Evolutionary conservation across 2,329 filamentous ascomycete species (phyloP).

Genomic region (Aureobasidium sp.): DNA sequence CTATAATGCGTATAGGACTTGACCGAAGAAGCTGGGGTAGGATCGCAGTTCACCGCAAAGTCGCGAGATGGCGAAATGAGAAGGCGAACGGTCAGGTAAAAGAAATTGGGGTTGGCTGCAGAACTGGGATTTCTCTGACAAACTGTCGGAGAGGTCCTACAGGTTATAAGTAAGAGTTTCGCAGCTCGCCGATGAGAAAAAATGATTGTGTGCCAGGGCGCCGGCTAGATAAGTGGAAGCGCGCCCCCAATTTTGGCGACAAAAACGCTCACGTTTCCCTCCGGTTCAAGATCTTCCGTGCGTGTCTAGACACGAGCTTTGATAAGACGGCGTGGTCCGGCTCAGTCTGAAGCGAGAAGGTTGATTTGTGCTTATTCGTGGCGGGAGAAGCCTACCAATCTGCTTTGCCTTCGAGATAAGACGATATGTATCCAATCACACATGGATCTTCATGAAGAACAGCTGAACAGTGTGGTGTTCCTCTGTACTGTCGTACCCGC

Average conservation of each 20-base stretch:
- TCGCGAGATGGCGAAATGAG: not conserved
- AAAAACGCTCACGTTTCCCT: conserved; percentile 14
- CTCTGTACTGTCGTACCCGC: not conserved
- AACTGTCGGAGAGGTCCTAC: conserved; percentile 13
- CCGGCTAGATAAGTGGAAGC: conserved; percentile 13
- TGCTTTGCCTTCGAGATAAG: conserved; percentile 7
- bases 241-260: conserved; percentile 9
- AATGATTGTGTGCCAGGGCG: conserved; percentile 7
- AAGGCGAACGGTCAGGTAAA: conserved; percentile 9
- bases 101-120: not conserved
- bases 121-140: conserved; percentile 12
- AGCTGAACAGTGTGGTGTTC: not conserved
- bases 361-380: conserved; percentile 10
- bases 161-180: conserved; percentile 7
- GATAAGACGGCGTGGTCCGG: conserved; percentile 14
- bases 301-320: conserved; percentile 14
- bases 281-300: conserved; percentile 6
- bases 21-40: conserved; percentile 7
- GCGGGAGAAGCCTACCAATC: not conserved
- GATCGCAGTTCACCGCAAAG: conserved; percentile 1
- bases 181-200: conserved; percentile 12
- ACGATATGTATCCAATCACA: conserved; percentile 5
- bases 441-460: not conserved
- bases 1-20: not conserved
- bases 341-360: conserved; percentile 6